These are phyloP conservation scores for Wallacemonas rigidus DNA, from an alignment of 208 protist species.

Conservation along the genomic window DNA sequence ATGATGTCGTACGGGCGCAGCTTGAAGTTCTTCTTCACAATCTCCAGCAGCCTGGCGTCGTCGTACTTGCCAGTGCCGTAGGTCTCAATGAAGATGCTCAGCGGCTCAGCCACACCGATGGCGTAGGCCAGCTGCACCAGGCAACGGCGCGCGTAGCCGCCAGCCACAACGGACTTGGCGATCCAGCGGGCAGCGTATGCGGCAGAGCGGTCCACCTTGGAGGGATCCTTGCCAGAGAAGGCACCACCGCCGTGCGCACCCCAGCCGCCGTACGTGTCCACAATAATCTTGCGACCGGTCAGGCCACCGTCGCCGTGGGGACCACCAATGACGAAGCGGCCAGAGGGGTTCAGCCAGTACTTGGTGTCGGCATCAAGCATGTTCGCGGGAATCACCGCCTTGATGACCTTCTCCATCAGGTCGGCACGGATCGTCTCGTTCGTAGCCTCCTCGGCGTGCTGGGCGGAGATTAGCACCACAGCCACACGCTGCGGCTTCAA, in stretches of 20 bases:
- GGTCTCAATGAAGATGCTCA: constrained; percentile 98
- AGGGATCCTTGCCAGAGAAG: constrained; percentile 99
- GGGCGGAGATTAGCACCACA: constrained; percentile 99
- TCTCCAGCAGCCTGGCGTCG: constrained; percentile 71
- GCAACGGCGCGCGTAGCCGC: constrained; percentile 92
- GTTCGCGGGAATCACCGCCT: constrained; percentile 93
- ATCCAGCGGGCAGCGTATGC: constrained; percentile 99
- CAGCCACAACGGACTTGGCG: constrained; percentile 98
- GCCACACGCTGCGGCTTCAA: constrained; percentile 95
- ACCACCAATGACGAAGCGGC: constrained; percentile 99
- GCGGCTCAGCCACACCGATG: constrained; percentile 98
- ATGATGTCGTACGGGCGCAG: constrained; percentile 98
- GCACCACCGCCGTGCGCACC: constrained; percentile 99
- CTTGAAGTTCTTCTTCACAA: constrained; percentile 99
- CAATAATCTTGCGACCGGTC: constrained; percentile 99
- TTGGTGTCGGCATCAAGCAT: constrained; percentile 96
- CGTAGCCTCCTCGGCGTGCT: constrained; percentile 96
- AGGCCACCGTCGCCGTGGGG: constrained; percentile 99
- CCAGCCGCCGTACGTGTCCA: constrained; percentile 99
- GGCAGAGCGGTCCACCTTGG: constrained; percentile 99
- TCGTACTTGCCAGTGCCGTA: constrained; percentile 97
- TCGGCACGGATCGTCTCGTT: constrained; percentile 94
- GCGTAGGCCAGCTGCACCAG: constrained; percentile 99
- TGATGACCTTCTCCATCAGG: constrained; percentile 96
- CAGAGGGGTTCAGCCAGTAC: constrained; percentile 99